Evolutionary conservation across 75 land plant species (phyloP).

Genomic region (Picea sitchensis): DNA sequence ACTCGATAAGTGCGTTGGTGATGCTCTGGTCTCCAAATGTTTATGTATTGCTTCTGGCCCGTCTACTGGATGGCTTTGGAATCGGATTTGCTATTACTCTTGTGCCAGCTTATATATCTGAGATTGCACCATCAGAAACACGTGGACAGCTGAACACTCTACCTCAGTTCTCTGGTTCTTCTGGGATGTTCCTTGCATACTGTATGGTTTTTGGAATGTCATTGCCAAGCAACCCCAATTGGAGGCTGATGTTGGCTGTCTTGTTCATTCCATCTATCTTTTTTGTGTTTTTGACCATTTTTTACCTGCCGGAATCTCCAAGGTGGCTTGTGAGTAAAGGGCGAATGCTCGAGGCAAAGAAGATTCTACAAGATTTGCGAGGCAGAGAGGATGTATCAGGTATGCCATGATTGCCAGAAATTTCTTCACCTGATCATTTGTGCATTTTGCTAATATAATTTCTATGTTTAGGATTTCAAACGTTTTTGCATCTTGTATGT

Average conservation of each 20-base stretch:
- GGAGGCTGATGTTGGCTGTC: constrained; percentile 91
- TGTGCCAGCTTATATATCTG: constrained; percentile 70
- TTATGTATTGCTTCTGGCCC: constrained; percentile 49
- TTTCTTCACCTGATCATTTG: not conserved
- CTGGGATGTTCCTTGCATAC: constrained; percentile 85
- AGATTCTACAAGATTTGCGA: constrained; percentile 69
- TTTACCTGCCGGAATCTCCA: constrained; percentile 90
- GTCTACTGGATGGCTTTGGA: constrained; percentile 69
- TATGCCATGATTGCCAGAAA: constrained; percentile 13
- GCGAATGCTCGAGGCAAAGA: constrained; percentile 69
- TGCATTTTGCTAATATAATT: not conserved
- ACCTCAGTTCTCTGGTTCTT: constrained; percentile 83
- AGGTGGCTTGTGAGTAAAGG: constrained; percentile 99
- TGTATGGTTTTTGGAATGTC: constrained; percentile 92
- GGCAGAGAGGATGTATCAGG: constrained; percentile 91
- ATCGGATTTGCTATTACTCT: constrained; percentile 73
- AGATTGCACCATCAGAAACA: constrained; percentile 71
- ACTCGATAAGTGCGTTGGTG: constrained; percentile 52
- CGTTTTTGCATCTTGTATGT: not conserved
- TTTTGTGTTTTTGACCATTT: constrained; percentile 50
- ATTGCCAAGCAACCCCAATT: constrained; percentile 48
- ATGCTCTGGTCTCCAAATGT: constrained; percentile 86
- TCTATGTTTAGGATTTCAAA: not conserved
- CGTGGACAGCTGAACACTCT: constrained; percentile 76
- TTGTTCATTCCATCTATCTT: constrained; percentile 61